A percentile compares a stretch with the other conserved stretches of the same genome.
phyloP scores from a whole-genome alignment of 2,329 filamentous ascomycete species.

The Pseudogymnoascus sp. region DNA sequence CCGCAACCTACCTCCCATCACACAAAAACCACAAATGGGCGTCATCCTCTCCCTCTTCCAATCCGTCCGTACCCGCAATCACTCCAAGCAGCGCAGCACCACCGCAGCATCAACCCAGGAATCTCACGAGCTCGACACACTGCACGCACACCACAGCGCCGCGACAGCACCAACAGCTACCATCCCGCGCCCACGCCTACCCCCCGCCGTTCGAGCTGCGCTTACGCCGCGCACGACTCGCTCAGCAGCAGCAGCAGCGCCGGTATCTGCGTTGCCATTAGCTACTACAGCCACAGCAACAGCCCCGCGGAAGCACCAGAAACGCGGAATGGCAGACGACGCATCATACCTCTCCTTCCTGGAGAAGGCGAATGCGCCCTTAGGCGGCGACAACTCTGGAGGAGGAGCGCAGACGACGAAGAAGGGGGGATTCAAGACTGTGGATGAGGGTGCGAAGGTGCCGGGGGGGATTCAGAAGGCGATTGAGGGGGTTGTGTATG shows the following conservation, averaged over 20 bases:
- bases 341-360: conserved; percentile 78
- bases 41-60: conserved; percentile 7
- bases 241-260: neutral
- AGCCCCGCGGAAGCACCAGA: neutral
- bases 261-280: too few species aligned
- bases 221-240: neutral
- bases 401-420: conserved; percentile 24
- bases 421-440: conserved; percentile 40
- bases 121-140: neutral
- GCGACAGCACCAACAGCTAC: neutral
- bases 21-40: neutral
- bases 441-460: conserved; percentile 47
- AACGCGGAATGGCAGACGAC: conserved; percentile 58
- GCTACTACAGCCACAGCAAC: too few species aligned
- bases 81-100: neutral
- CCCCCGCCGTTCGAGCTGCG: neutral
- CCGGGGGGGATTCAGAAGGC: conserved; percentile 49
- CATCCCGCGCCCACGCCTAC: neutral
- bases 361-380: conserved; percentile 76
- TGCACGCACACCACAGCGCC: neutral
- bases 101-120: neutral
- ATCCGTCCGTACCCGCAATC: neutral
- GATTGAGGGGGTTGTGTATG: conserved; percentile 56
- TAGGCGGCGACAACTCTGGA: conserved; percentile 48
- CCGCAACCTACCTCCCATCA: neutral